phyloP scores from a whole-genome alignment of 352 stramenopile species.

The Phytophthora ohioensis region DNA sequence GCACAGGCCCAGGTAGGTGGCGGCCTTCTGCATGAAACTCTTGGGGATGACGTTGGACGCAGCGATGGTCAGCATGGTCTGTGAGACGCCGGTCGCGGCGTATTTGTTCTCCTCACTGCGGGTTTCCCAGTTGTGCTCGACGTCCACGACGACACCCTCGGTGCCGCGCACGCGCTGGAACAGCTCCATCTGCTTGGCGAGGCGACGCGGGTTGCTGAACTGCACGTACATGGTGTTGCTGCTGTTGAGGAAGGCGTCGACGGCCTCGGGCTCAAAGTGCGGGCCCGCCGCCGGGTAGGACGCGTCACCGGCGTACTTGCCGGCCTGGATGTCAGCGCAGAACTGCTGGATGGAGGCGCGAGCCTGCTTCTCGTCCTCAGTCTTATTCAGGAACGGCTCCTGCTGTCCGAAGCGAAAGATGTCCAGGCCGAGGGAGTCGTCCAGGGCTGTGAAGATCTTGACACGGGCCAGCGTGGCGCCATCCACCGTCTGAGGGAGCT shows the following conservation, averaged over 20 bases:
- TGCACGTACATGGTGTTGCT: constrained; percentile 88
- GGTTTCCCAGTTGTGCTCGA: constrained; percentile 87
- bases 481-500: constrained; percentile 75
- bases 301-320: constrained; percentile 68
- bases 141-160: constrained; percentile 77
- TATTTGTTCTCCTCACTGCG: constrained; percentile 87
- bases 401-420: constrained; percentile 89
- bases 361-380: constrained; percentile 62
- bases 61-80: constrained; percentile 89
- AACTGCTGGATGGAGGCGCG: constrained; percentile 72
- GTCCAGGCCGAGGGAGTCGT: constrained; percentile 87
- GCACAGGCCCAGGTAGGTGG: constrained; percentile 92
- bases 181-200: constrained; percentile 75
- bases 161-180: constrained; percentile 76
- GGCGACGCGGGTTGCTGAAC: constrained; percentile 80
- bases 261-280: constrained; percentile 69
- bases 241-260: constrained; percentile 73
- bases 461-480: constrained; percentile 78
- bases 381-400: constrained; percentile 75
- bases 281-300: constrained; percentile 63
- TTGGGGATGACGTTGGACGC: constrained; percentile 87
- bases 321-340: constrained; percentile 78
- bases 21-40: constrained; percentile 82
- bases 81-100: constrained; percentile 46
- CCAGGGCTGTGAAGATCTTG: constrained; percentile 91